These are phyloP conservation scores for Coemansia sp. DNA, from an alignment of 192 early-diverging fungal species.

Conservation along the genomic window DNA sequence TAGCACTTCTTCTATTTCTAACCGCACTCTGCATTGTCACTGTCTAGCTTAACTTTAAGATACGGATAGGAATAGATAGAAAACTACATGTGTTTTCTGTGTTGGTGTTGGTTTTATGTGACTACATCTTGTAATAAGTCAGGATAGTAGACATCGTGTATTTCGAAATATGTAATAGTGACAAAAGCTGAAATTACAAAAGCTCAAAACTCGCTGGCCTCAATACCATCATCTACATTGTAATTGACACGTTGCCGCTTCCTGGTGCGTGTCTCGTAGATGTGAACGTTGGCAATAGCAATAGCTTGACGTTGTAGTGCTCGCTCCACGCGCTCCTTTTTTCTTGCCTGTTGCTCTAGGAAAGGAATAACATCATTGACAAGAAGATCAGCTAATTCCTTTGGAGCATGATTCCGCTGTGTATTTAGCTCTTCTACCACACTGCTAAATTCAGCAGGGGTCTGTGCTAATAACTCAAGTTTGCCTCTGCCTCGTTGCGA, in stretches of 20 bases:
- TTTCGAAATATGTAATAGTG: too few relatives aligned
- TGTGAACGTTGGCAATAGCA: slow-evolving; percentile 40
- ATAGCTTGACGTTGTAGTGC: slow-evolving; percentile 38
- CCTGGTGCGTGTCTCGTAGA: slow-evolving; percentile 52
- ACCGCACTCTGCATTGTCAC: slow-evolving; percentile 28
- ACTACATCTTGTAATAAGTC: too few relatives aligned
- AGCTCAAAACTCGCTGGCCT: slow-evolving; percentile 13
- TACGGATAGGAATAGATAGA: background rate
- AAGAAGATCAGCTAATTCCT: slow-evolving; percentile 28
- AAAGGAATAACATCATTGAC: slow-evolving; percentile 32
- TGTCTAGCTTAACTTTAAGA: background rate
- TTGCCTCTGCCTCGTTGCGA: slow-evolving; percentile 32
- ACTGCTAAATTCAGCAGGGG: slow-evolving; percentile 26
- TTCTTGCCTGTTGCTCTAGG: slow-evolving; percentile 29
- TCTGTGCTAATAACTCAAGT: slow-evolving; percentile 47
- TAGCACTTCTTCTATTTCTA: slow-evolving; percentile 32
- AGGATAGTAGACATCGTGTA: too few relatives aligned
- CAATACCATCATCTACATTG: slow-evolving; percentile 21
- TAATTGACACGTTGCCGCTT: slow-evolving; percentile 55
- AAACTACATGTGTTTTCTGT: background rate
- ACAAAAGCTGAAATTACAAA: background rate
- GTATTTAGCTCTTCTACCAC: slow-evolving; percentile 22
- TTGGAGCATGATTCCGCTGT: slow-evolving; percentile 30
- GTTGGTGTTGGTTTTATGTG: background rate
- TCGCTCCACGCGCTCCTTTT: slow-evolving; percentile 32